Evolutionary conservation across 2,329 filamentous ascomycete genomes (phyloP).

Genomic region (Rhinocladiella similis): DNA sequence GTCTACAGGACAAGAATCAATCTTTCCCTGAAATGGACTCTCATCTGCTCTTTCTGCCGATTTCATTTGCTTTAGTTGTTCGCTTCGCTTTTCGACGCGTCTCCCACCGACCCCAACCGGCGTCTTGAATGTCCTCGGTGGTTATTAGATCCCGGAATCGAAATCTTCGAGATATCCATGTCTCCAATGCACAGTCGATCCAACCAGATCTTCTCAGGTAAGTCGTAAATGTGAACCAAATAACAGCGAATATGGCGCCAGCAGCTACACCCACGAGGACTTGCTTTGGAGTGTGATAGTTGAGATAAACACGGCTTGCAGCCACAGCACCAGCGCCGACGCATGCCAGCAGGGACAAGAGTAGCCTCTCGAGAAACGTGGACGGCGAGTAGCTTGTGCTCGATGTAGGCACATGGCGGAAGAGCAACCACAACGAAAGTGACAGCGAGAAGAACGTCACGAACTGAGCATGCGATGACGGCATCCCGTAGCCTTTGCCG

Average conservation of each 20-base stretch:
- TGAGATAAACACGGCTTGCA: conserved; percentile 82
- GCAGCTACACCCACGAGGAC: conserved; percentile 77
- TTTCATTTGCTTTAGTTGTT: neutral
- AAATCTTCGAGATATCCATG: conserved; percentile 63
- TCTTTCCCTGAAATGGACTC: neutral
- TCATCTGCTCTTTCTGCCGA: conserved; percentile 15
- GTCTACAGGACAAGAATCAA: neutral
- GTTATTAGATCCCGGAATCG: conserved; percentile 81
- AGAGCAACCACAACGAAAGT: conserved; percentile 77
- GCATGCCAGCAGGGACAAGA: conserved; percentile 59
- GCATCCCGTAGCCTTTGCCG: conserved; percentile 97
- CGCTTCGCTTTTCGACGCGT: conserved; percentile 44
- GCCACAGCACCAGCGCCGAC: conserved; percentile 69
- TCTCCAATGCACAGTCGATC: conserved; percentile 71
- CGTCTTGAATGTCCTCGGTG: conserved; percentile 84
- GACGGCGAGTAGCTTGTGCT: conserved; percentile 43
- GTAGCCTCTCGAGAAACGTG: conserved; percentile 56
- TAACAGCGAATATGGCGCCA: conserved; percentile 68
- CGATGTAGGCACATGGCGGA: conserved; percentile 59
- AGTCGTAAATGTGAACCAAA: conserved; percentile 77
- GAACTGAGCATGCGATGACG: conserved; percentile 92
- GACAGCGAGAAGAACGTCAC: conserved; percentile 88
- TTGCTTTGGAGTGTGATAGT: conserved; percentile 87
- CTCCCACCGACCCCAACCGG: conserved; percentile 94
- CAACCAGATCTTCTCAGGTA: conserved; percentile 66